phyloP scores from a whole-genome alignment of 1,284 basidiomycete species.

The Rhodotorula mucilaginosa region DNA sequence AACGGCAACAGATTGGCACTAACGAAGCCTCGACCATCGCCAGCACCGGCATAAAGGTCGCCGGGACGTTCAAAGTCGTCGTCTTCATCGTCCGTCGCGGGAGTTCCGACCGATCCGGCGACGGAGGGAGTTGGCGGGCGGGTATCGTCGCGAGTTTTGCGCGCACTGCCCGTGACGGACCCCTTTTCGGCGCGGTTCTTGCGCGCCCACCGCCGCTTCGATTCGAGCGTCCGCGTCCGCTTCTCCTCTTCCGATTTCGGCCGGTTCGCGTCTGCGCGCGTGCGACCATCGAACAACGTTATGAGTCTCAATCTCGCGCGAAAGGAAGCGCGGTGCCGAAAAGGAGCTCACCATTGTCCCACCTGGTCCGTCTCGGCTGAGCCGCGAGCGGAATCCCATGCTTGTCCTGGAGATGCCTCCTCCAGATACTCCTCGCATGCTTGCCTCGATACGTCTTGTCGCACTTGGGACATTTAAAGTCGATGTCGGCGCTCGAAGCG shows the following conservation, averaged over 20 bases:
- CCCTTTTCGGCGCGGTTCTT: conserved; percentile 50
- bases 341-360: conserved; percentile 53
- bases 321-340: not conserved
- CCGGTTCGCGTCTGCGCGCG: conserved; percentile 51
- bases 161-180: not conserved
- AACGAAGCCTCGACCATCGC: not conserved
- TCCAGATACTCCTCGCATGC: conserved; percentile 58
- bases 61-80: not conserved
- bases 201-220: conserved; percentile 56
- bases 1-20: not conserved
- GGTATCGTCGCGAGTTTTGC: not conserved
- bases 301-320: no score
- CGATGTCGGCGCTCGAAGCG: conserved; percentile 18
- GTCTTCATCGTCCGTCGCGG: not conserved
- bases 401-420: conserved; percentile 58
- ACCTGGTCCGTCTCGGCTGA: conserved; percentile 56
- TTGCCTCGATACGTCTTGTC: conserved; percentile 56
- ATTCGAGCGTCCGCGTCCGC: conserved; percentile 54
- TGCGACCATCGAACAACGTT: no score
- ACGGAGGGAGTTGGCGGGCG: not conserved
- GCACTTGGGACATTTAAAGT: conserved; percentile 52
- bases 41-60: not conserved
- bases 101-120: conserved; percentile 12
- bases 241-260: conserved; percentile 55
- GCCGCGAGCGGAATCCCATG: conserved; percentile 55